Conservation (phyloP, 139 green algal genomes). For the Closterium sp. region DNA sequence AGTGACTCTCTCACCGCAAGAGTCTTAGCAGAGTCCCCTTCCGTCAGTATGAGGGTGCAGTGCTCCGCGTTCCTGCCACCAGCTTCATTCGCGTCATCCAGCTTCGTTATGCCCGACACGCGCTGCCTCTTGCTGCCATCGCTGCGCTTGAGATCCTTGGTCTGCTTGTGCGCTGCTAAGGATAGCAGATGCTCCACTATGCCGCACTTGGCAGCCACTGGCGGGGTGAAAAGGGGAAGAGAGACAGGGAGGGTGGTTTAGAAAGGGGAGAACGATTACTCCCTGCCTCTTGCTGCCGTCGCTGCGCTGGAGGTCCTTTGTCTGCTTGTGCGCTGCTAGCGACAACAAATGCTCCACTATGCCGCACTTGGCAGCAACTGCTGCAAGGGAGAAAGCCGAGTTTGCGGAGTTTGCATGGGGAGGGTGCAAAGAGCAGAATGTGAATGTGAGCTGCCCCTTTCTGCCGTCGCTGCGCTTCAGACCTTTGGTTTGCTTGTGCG, state of each 20-base stretch:
- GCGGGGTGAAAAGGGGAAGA: background rate
- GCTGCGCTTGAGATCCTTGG: constrained; percentile 95
- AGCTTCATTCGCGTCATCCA: constrained; percentile 97
- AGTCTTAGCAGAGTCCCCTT: constrained; percentile 96
- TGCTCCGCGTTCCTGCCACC: constrained; percentile 76
- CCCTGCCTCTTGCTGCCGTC: constrained; percentile 85
- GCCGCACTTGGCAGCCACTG: constrained; percentile 58
- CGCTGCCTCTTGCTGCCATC: constrained; percentile 86
- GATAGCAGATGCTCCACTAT: constrained; percentile 87
- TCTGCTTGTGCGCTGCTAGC: constrained; percentile 84
- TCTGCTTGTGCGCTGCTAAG: constrained; percentile 84
- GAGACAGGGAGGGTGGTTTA: too few relatives aligned
- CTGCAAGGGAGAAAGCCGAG: too few relatives aligned
- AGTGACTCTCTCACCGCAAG: constrained; percentile 71
- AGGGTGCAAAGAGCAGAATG: too few relatives aligned
- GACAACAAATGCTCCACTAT: constrained; percentile 87
- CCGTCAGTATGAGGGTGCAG: constrained; percentile 98
- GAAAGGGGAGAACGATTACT: too few relatives aligned
- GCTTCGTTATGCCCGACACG: constrained; percentile 87
- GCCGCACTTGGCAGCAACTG: constrained; percentile 57
- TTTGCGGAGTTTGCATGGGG: too few relatives aligned
- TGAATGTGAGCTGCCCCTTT: constrained; percentile 65
- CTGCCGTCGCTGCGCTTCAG: constrained; percentile 96
- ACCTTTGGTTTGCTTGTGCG: constrained; percentile 86
- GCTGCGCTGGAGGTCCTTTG: constrained; percentile 95